A percentile compares a stretch with the other conserved stretches of the same genome.
phyloP scores from a whole-genome alignment of 768 basidiomycete genomes.

The Termitomyces bulborhizus region DNA sequence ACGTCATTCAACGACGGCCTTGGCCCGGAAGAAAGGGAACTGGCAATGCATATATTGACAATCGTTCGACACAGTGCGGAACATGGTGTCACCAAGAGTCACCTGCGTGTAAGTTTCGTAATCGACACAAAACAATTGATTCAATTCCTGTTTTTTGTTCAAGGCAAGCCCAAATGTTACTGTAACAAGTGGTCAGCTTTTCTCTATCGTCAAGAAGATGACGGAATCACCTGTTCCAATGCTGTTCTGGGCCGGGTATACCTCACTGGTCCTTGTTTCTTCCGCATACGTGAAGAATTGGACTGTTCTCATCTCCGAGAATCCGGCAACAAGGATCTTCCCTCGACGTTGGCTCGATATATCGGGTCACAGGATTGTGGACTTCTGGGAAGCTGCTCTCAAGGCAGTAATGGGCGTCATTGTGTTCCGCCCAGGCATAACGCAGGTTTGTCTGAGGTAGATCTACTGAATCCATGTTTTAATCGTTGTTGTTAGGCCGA shows the following conservation, averaged over 20 bases:
- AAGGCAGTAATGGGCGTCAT: slow-evolving; percentile 62
- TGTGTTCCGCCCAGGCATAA: slow-evolving; percentile 66
- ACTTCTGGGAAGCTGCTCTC: slow-evolving; percentile 69
- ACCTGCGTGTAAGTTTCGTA: slow-evolving; percentile 29
- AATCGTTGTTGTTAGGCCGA: slow-evolving; percentile 41
- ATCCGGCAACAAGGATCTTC: slow-evolving; percentile 38
- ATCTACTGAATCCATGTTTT: background rate
- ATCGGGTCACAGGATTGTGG: slow-evolving; percentile 49
- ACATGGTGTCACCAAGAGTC: slow-evolving; percentile 31
- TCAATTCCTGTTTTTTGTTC: background rate
- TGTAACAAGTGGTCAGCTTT: slow-evolving; percentile 17
- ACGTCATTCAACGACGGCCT: slow-evolving; percentile 20
- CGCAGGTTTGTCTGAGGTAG: slow-evolving; percentile 45
- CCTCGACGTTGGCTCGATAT: slow-evolving; percentile 80
- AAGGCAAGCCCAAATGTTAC: slow-evolving; percentile 13
- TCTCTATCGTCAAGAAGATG: slow-evolving; percentile 34
- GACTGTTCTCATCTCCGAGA: slow-evolving; percentile 49
- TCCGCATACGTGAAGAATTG: slow-evolving; percentile 44
- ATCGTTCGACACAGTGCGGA: slow-evolving; percentile 28
- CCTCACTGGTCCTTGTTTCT: slow-evolving; percentile 47
- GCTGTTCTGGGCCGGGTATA: slow-evolving; percentile 66
- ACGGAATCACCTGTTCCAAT: slow-evolving; percentile 44
- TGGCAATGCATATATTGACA: slow-evolving; percentile 29
- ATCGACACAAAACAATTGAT: background rate
- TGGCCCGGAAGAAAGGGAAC: slow-evolving; percentile 20